Conservation (phyloP, 345 rosid species). For the Abelmoschus esculentus region DNA sequence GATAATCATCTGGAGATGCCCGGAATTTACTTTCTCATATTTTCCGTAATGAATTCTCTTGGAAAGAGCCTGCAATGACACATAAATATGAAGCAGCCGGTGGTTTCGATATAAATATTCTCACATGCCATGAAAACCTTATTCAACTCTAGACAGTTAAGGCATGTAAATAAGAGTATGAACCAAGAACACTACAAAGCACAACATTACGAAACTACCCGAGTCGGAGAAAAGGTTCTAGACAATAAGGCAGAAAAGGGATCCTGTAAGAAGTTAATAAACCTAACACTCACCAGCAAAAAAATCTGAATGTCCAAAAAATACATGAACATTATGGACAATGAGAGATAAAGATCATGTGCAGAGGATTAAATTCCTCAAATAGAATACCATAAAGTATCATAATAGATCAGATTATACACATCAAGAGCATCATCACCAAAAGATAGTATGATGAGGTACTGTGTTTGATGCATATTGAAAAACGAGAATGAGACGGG, state of each 20-base stretch:
- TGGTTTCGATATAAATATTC: too few relatives aligned
- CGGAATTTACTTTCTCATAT: background rate
- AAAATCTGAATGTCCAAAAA: background rate
- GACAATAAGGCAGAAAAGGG: background rate
- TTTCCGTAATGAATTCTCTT: background rate
- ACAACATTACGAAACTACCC: too few relatives aligned
- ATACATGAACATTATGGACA: background rate
- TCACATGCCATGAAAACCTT: background rate
- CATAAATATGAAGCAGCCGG: background rate
- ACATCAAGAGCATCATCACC: background rate
- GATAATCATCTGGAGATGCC: background rate
- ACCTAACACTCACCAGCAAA: background rate
- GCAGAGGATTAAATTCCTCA: background rate
- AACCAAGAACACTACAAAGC: too few relatives aligned
- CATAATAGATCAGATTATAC: background rate
- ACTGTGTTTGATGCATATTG: background rate
- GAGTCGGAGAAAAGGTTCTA: too few relatives aligned
- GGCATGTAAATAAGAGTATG: background rate
- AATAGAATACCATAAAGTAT: background rate
- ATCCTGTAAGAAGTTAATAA: background rate
- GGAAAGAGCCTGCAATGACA: background rate
- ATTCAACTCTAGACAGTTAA: background rate
- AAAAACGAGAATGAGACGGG: background rate
- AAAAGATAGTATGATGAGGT: background rate
- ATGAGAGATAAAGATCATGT: background rate